Evolutionary conservation across 352 stramenopile species (phyloP).

Genomic region (Phytophthora rubi): DNA sequence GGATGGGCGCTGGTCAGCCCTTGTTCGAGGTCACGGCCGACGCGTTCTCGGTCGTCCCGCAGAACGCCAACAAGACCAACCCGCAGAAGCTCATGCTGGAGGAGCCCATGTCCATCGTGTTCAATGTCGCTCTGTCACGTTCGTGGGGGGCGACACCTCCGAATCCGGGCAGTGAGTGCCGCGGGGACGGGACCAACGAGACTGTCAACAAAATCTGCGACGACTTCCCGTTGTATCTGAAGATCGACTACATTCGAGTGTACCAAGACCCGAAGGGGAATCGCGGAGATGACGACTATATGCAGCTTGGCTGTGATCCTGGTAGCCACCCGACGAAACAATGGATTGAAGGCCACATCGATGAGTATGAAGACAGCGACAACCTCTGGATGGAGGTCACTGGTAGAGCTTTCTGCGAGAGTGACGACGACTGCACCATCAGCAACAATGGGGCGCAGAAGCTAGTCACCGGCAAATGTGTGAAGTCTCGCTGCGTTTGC

Average conservation of each 20-base stretch:
- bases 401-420: conserved; percentile 35
- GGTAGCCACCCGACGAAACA: conserved; percentile 37
- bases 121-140: conserved; percentile 58
- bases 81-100: conserved; percentile 53
- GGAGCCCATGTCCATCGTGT: conserved; percentile 61
- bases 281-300: conserved; percentile 17
- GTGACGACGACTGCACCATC: conserved; percentile 43
- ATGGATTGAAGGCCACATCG: conserved; percentile 45
- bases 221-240: conserved; percentile 58
- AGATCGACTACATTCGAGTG: conserved; percentile 88
- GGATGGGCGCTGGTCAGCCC: conserved; percentile 56
- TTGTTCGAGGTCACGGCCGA: conserved; percentile 69
- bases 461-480: conserved; percentile 41
- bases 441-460: conserved; percentile 20
- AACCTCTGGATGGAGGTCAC: conserved; percentile 31
- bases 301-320: conserved; percentile 46
- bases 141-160: conserved; percentile 46
- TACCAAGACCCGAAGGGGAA: conserved; percentile 64
- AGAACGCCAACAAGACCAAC: conserved; percentile 51
- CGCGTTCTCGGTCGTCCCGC: conserved; percentile 49
- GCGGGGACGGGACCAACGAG: conserved; percentile 30
- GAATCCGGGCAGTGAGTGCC: conserved; percentile 39
- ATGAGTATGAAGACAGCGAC: conserved; percentile 37
- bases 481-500: conserved; percentile 40
- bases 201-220: conserved; percentile 49